A percentile compares a stretch with the other conserved stretches of the same genome.
phyloP scores from a whole-genome alignment of 75 land plant species.

The Cunninghamia lanceolata region DNA sequence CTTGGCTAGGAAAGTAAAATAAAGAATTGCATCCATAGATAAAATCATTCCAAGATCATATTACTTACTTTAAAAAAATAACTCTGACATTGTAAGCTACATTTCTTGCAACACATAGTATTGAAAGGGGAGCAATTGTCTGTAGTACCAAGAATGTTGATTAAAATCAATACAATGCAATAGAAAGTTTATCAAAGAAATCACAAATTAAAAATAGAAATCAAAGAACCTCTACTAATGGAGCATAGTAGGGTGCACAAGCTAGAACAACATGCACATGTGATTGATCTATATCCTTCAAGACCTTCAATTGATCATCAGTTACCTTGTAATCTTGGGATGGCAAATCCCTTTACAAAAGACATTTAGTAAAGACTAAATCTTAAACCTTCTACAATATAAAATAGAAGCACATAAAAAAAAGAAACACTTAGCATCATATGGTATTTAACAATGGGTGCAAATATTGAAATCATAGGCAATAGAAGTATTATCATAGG shows the following conservation, averaged over 20 bases:
- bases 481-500: background rate
- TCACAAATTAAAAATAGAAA: background rate
- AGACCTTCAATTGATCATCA: slow-evolving; percentile 90
- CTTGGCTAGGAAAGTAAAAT: background rate
- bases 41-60: too few relatives aligned
- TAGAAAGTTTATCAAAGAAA: background rate
- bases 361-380: slow-evolving; percentile 77
- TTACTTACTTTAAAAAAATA: slow-evolving; percentile 92
- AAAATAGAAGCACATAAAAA: background rate
- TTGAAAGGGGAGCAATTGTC: slow-evolving; percentile 59
- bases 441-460: background rate
- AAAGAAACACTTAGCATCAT: too few relatives aligned
- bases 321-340: too few relatives aligned
- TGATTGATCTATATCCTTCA: slow-evolving; percentile 90
- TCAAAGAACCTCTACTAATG: slow-evolving; percentile 78
- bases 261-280: slow-evolving; percentile 93
- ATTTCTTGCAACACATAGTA: slow-evolving; percentile 83
- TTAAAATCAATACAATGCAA: background rate
- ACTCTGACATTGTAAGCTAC: slow-evolving; percentile 90
- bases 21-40: background rate
- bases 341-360: slow-evolving; percentile 79
- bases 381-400: slow-evolving; percentile 38
- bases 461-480: background rate
- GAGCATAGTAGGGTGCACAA: slow-evolving; percentile 90
- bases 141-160: slow-evolving; percentile 11